Base-by-base conservation (phyloP, 2,329 filamentous ascomycete genomes). In the Fusarium haematococcum region DNA sequence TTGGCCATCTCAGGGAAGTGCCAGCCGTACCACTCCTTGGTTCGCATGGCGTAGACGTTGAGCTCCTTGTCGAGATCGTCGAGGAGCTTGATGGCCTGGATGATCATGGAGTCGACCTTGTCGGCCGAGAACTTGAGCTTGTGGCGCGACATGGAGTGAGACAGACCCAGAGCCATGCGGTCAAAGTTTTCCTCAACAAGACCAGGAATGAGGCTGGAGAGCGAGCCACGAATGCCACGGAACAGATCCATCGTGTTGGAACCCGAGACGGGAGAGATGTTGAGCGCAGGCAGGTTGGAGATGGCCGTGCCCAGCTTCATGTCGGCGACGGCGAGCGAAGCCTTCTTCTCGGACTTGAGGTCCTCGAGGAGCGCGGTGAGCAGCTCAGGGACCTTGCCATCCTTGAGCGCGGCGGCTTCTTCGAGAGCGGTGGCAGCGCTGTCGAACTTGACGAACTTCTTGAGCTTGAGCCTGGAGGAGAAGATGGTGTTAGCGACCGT, bases 1-100 rank as follows among this genome's bases (percentile, higher is more conserved):
- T 95, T 96, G 81, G 94, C 95, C 89, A 99, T 92, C 87, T 99
- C 97, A 45, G 97, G 97, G 88, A 98, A 99, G 86, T 98, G 97
- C 97, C 97, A 99, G 80, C 97, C 97, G 83, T 99, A 99, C 97
- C 97, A 99, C 85, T 99, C 97, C 91, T 98, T 98, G 72, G 98
- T 95, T 84, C 97, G 91, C 97, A 99, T 99, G 75, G 97, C 96
- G 82, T 98, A 98, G 79, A 94, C 97, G 88, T 99, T 99, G 75
- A 99, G 88, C 85, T 99, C 97, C 89, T 99, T 99, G 88, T 99
- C 97, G 71, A 99, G 88, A 75, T 99, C 97, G 82, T 99, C 97
- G 56, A 99, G 89, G 61, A 98, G 91, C 75, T 93, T 93, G 82
- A 99, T 97, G 67, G 95, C 95, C 86, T 99, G 97, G 68, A 99